Evolutionary conservation across 257 asterid species (phyloP).

Genomic region (Ophiorrhiza pumila): DNA sequence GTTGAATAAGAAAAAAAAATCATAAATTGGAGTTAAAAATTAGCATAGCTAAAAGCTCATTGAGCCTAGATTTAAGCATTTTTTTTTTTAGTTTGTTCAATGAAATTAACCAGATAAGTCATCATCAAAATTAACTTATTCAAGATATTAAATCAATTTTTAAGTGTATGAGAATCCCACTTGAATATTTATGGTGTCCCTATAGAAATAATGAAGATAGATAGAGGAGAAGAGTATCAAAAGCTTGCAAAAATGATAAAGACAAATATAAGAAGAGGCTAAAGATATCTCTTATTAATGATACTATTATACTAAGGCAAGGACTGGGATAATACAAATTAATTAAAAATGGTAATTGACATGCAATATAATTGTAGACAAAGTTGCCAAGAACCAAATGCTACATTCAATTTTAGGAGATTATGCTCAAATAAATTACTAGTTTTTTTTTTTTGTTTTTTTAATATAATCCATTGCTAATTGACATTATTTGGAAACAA

Average conservation of each 20-base stretch:
- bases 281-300: too few relatives aligned
- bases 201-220: not conserved
- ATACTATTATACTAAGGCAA: not conserved
- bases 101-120: not conserved
- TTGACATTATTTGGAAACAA: too few relatives aligned
- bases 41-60: not conserved
- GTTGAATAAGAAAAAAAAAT: not conserved
- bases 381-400: too few relatives aligned
- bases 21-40: not conserved
- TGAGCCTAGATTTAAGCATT: not conserved
- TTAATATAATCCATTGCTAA: not conserved
- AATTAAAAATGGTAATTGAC: not conserved
- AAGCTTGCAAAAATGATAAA: not conserved
- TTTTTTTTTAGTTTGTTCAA: not conserved
- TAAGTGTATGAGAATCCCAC: not conserved
- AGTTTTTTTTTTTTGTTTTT: too few relatives aligned
- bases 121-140: not conserved
- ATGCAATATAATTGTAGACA: too few relatives aligned
- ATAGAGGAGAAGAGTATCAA: not conserved
- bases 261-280: too few relatives aligned
- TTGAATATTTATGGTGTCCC: not conserved
- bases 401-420: too few relatives aligned
- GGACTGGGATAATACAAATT: not conserved
- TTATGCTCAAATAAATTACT: not conserved
- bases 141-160: not conserved